These are phyloP conservation scores for Alternaria alternata DNA, from an alignment of 2,329 filamentous ascomycete genomes.

Conservation along the genomic window DNA sequence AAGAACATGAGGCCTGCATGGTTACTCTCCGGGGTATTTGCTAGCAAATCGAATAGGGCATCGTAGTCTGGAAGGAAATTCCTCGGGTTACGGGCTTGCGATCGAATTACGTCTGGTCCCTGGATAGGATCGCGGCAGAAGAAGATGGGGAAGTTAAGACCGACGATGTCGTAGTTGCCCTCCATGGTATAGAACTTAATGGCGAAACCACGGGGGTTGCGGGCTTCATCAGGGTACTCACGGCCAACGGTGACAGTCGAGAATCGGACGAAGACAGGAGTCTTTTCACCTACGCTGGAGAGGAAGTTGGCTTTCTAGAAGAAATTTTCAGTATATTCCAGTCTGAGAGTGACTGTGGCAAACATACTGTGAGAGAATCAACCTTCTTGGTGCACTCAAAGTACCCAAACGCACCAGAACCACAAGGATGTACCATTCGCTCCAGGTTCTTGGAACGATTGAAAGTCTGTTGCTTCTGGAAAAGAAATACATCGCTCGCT, in stretches of 20 bases:
- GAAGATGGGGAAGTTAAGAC: constrained; percentile 60
- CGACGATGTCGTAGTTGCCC: constrained; percentile 60
- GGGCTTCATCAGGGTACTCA: constrained; percentile 56
- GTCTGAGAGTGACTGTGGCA: neutral
- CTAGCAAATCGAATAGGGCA: constrained; percentile 60
- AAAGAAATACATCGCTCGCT: constrained; percentile 60
- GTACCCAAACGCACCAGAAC: constrained; percentile 57
- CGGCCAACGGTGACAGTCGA: constrained; percentile 56
- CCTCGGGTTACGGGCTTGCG: constrained; percentile 56
- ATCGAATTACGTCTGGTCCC: constrained; percentile 58
- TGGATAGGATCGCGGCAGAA: constrained; percentile 60
- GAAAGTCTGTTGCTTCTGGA: constrained; percentile 65
- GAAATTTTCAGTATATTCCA: neutral
- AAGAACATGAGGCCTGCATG: constrained; percentile 62
- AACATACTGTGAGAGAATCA: constrained; percentile 38
- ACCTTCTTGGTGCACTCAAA: constrained; percentile 57
- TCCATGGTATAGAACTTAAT: constrained; percentile 61
- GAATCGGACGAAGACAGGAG: constrained; percentile 56
- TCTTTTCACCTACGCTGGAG: constrained; percentile 51
- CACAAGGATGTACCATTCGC: constrained; percentile 54
- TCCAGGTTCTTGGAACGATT: constrained; percentile 63
- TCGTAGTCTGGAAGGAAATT: constrained; percentile 62
- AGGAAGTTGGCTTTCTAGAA: constrained; percentile 54
- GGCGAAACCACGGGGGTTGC: constrained; percentile 59
- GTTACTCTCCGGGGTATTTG: constrained; percentile 57